Base-by-base conservation (phyloP, 73 alveolate genomes). In the Uronychia setigera region DNA sequence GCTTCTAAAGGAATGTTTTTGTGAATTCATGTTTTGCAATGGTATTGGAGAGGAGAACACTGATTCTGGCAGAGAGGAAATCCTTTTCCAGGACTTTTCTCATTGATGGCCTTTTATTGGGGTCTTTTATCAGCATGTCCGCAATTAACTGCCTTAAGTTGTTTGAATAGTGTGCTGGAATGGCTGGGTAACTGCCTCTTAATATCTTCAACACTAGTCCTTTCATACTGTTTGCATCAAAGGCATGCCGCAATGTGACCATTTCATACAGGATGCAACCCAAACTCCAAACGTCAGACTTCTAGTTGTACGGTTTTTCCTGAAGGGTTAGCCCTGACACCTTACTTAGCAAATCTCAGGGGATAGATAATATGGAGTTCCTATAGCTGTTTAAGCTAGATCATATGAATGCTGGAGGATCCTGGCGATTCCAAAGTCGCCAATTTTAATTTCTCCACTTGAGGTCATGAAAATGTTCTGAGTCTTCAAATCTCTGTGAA, bases 231-330 rank as follows among this genome's bases (percentile, higher is more conserved):
- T 95, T 91, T 29, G 99, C 99, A 92, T 99, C 99, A 88, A 99
- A 98, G 74, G 99, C 99, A 91, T 97, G 99, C 35, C 97, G 95
- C 59, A 99, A 95, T 25, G 99, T 98, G 75, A 98, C 97, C 97
- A 97, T 86, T 82, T 99, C 99, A 91, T 97, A 99, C 58, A 99
- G 93, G 31, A 99, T 93, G 76, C 99, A 98, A n/a, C 99, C 99
- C 0, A 98, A 93, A n/a, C 99, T 93, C 99, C 99, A 99, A 0
- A 99, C 95, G 89, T 99, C 99, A 35, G 99, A 96, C 92, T 99
- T 97, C 85, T 97, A 88, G 84, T 95, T 98, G 94, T 99, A 99
- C 0, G 99, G 99, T 88, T 95, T 96, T 82, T 94, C 67, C 67
- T 46, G n/a, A 46, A 19, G 67, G 67, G 19, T 46, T 46, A 46